phyloP scores from a whole-genome alignment of 306 rosid genomes.

The Corylus avellana region DNA sequence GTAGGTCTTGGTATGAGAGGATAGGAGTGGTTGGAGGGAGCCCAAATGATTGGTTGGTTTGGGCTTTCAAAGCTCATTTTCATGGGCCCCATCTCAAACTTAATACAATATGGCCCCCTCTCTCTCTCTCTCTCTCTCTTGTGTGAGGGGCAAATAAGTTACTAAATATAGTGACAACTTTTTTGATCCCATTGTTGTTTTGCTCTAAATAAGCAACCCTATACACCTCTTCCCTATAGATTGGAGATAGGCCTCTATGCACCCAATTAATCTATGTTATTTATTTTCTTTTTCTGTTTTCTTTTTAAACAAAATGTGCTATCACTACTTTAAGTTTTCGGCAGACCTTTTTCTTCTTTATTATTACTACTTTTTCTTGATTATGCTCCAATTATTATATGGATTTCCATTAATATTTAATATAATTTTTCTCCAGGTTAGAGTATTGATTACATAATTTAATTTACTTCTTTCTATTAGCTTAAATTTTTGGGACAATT shows the following conservation, averaged over 20 bases:
- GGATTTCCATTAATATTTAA: too few species aligned
- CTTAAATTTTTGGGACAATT: too few species aligned
- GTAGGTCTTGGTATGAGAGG: slow-evolving; percentile 30
- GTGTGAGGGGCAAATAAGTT: slow-evolving; percentile 47
- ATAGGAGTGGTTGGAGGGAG: slow-evolving; percentile 39
- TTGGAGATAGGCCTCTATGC: slow-evolving; percentile 39
- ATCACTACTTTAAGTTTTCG: slow-evolving; percentile 44
- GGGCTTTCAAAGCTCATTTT: slow-evolving; percentile 43
- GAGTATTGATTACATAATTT: too few species aligned
- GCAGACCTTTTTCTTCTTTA: slow-evolving; percentile 32
- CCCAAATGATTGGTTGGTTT: slow-evolving; percentile 42
- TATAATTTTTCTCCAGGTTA: too few species aligned
- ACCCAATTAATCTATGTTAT: not conserved
- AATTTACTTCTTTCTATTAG: too few species aligned
- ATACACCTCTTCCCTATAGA: slow-evolving; percentile 32
- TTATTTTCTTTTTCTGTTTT: not conserved
- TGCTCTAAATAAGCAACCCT: not conserved
- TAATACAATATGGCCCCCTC: not conserved
- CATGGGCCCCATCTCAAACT: slow-evolving; percentile 37
- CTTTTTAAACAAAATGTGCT: not conserved
- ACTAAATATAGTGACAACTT: slow-evolving; percentile 45
- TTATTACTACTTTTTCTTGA: not conserved
- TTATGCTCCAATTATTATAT: not conserved
- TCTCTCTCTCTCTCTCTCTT: not conserved
- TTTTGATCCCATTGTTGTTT: not conserved